Percentiles rank a stretch among this genome's conserved stretches.
These are phyloP conservation scores for Phytophthora macrochlamydospora DNA, from an alignment of 352 stramenopile genomes.

Conservation along the genomic window DNA sequence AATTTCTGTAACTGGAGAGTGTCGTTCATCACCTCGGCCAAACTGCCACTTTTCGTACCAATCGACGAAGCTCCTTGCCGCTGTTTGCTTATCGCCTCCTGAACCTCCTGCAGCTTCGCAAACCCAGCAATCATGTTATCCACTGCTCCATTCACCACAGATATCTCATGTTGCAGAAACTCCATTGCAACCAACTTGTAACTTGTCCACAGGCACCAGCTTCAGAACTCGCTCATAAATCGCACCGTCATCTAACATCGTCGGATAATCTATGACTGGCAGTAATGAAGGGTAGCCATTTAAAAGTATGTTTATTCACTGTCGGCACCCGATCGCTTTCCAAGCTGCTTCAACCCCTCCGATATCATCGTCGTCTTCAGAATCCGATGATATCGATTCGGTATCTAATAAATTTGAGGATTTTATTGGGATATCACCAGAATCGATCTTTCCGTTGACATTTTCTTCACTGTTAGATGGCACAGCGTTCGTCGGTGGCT, in stretches of 20 bases:
- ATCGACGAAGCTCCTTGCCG: no score
- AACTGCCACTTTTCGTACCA: no score
- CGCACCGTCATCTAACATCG: no score
- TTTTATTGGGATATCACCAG: neutral
- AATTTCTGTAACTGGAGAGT: no score
- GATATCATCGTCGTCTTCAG: neutral
- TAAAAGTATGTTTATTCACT: neutral
- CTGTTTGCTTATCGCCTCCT: no score
- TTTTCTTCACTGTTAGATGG: neutral
- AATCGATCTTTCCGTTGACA: neutral
- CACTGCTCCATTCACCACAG: neutral
- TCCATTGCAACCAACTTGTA: neutral
- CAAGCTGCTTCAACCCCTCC: neutral
- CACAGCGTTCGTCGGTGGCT: neutral
- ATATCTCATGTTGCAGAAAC: neutral
- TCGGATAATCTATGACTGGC: neutral
- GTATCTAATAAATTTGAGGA: neutral
- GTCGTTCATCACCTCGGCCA: no score
- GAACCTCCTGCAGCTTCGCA: no score
- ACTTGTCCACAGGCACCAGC: neutral
- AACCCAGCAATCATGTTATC: no score
- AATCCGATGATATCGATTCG: neutral
- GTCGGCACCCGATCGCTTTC: neutral
- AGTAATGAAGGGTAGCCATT: neutral
- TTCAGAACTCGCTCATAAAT: neutral